Conservation (phyloP, 306 rosid species). For the Argentina anserina region DNA sequence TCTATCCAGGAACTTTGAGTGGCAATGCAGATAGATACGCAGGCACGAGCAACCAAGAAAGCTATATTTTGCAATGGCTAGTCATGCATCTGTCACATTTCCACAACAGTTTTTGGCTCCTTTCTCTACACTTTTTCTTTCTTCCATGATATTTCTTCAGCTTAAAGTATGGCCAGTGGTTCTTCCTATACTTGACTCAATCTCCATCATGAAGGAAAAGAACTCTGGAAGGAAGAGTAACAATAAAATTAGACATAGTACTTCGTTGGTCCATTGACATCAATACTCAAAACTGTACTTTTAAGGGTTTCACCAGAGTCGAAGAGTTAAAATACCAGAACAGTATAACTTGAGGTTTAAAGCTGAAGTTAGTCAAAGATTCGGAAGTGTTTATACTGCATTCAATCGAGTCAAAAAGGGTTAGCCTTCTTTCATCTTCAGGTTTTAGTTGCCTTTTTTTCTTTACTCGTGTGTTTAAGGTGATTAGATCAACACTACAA, state of each 20-base stretch:
- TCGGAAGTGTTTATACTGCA: not conserved
- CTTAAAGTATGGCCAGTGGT: constrained; percentile 10
- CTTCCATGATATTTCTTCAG: constrained; percentile 18
- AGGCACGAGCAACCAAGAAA: constrained; percentile 21
- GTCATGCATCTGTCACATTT: constrained; percentile 28
- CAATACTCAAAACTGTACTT: not conserved
- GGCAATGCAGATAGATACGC: constrained; percentile 14
- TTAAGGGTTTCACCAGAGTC: not conserved
- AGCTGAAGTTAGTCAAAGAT: not conserved
- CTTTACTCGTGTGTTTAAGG: not conserved
- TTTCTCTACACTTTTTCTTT: not conserved
- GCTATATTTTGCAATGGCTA: constrained; percentile 4
- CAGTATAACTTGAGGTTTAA: not conserved
- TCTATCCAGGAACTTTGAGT: constrained; percentile 18
- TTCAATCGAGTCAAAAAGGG: not conserved
- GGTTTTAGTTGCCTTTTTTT: not conserved
- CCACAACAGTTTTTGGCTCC: constrained; percentile 24
- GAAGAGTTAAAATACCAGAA: not conserved
- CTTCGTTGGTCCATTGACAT: not conserved
- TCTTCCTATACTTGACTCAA: constrained; percentile 1
- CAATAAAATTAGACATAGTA: not conserved
- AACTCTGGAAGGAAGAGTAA: not conserved
- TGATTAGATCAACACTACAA: not conserved
- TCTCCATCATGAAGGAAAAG: not conserved
- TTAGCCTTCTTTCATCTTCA: not conserved